Conservation (phyloP, 2,329 filamentous ascomycete species). For the Clathrospora elynae region DNA sequence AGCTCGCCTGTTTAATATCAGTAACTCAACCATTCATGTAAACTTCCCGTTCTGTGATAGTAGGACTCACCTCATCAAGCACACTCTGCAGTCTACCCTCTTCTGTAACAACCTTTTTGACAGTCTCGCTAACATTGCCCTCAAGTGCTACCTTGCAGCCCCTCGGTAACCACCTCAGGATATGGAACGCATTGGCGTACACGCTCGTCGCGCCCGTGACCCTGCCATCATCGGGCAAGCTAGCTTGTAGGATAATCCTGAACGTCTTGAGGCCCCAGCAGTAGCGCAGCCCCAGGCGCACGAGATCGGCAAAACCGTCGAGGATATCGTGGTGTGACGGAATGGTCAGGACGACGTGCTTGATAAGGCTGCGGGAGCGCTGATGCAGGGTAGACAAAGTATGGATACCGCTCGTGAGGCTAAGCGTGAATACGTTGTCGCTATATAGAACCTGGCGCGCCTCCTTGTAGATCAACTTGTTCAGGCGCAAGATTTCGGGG, state of each 20-base stretch:
- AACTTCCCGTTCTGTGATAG: too few species aligned
- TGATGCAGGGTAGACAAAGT: constrained; percentile 51
- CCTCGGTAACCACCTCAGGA: constrained; percentile 53
- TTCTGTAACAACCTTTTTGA: constrained; percentile 51
- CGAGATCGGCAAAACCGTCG: constrained; percentile 53
- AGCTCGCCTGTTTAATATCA: constrained; percentile 31
- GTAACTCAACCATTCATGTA: not conserved
- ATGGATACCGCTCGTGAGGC: constrained; percentile 45
- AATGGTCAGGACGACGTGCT: constrained; percentile 52
- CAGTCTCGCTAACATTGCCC: constrained; percentile 48
- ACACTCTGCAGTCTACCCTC: constrained; percentile 49
- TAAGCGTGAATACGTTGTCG: constrained; percentile 45
- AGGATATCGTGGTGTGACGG: constrained; percentile 54
- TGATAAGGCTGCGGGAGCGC: constrained; percentile 51
- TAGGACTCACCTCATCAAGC: constrained; percentile 48
- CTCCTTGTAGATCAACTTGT: constrained; percentile 47
- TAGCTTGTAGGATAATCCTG: constrained; percentile 47
- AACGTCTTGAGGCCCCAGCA: constrained; percentile 53
- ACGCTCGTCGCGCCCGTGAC: constrained; percentile 47
- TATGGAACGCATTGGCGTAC: constrained; percentile 56
- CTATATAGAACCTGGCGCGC: constrained; percentile 40
- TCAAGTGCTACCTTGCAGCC: constrained; percentile 50
- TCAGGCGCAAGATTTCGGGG: constrained; percentile 48
- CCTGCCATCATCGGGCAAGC: constrained; percentile 38
- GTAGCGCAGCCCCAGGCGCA: constrained; percentile 53